Evolutionary conservation across 345 rosid genomes (phyloP), one percentile per base, ranked within the genome.

Genomic region (Brassica napus): DNA sequence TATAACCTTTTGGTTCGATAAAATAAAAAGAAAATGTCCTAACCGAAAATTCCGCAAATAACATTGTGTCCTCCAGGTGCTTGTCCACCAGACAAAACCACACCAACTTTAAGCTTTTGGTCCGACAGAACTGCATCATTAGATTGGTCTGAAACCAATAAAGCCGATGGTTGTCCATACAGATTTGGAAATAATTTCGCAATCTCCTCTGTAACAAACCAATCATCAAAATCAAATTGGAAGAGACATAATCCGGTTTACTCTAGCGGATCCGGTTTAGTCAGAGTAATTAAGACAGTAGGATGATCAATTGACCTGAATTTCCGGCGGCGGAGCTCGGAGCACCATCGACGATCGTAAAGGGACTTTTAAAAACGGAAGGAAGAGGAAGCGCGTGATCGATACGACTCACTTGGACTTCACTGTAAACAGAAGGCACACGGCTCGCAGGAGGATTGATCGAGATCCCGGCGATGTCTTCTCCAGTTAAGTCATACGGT

Each of bases 11-110:
- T n/a, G 57, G 57, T 52, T 52, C 6, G 57, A 52, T 4, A 5
- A 52, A 4, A 14, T 47, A 49, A 52, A 42, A 71, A 18, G 1
- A 35, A 6, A 10, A 30, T 71, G 2, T 71, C 4, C 88, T 81
- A 79, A 93, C 99, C 99, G 32, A 81, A 93, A 54, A 95, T 88
- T 69, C 98, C 99, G 52, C 86, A 90, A 30, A 95, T 93, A 73
- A 95, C 99, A 87, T 95, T 95, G 88, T 93, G 98, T 30, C 99
- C 98, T 15, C 99, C 99, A 18, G 98, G 99, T 28, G 99, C 98
- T 83, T 95, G 99, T 49, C 99, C 99, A 65, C 99, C 99, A 4
- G 99, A 93, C 81, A 95, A 84, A 61, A 93, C 99, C 58, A 93
- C 96, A 57, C 98, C 99, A 37, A 95, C 89, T 76, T 85, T 95